These are phyloP conservation scores for Eimeria necatrix DNA, from an alignment of 169 alveolate genomes.

Conservation along the genomic window DNA sequence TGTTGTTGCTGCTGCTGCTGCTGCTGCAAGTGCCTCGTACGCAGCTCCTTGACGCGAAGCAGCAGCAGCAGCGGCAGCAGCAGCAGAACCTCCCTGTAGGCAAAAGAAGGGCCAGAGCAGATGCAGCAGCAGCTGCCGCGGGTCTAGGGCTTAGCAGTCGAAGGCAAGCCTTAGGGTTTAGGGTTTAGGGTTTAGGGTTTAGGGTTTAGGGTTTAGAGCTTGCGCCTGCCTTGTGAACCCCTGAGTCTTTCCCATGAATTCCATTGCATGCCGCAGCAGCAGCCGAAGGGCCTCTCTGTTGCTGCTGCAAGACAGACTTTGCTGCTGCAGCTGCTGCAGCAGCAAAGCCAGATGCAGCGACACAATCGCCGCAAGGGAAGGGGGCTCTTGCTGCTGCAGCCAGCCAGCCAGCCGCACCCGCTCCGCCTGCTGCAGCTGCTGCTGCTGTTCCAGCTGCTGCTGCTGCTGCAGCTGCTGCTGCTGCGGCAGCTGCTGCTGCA, in stretches of 20 bases:
- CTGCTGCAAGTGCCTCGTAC: conserved; percentile 47
- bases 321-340: conserved; percentile 73
- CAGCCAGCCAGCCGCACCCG: conserved; percentile 2
- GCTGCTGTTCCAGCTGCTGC: conserved; percentile 13
- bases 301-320: conserved; percentile 7
- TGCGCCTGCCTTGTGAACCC: not conserved
- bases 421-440: conserved; percentile 9
- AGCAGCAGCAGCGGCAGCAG: conserved; percentile 58
- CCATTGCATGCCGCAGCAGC: conserved; percentile 36
- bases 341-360: conserved; percentile 23
- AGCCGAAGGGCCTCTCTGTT: conserved; percentile 67
- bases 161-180: not conserved
- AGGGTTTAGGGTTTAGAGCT: conserved; percentile 47
- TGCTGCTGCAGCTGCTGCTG: conserved; percentile 45
- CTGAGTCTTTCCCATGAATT: conserved; percentile 6
- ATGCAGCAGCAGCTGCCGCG: not conserved
- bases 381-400: conserved; percentile 63
- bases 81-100: conserved; percentile 50
- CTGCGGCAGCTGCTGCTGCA: conserved; percentile 8
- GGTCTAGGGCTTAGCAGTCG: not conserved
- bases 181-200: conserved; percentile 49
- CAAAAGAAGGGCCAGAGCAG: too few relatives aligned
- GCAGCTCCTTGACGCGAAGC: conserved; percentile 64
- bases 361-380: conserved; percentile 11
- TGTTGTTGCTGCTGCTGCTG: conserved; percentile 43